Evolutionary conservation across 2,329 filamentous ascomycete genomes (phyloP).

Genomic region (Sclerotinia nivalis): DNA sequence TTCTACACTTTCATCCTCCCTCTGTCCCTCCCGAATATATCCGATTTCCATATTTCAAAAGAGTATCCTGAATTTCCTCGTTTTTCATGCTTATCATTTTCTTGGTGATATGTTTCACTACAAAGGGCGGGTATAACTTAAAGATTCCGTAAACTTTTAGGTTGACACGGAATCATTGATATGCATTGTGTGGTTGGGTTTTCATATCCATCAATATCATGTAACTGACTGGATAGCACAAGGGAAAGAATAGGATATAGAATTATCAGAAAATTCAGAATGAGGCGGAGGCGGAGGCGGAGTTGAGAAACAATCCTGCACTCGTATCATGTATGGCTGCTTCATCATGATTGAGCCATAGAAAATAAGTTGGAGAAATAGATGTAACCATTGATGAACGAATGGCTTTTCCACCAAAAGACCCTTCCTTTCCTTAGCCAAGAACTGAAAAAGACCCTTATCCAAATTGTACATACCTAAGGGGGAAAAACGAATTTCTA

Average conservation of each 20-base stretch:
- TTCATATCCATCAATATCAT: not conserved
- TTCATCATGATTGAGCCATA: not conserved
- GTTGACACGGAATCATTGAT: not conserved
- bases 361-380: not conserved
- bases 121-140: not conserved
- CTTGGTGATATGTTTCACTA: not conserved
- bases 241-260: not conserved
- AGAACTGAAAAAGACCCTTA: no score
- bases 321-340: not conserved
- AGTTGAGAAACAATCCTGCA: not conserved
- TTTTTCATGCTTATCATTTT: not conserved
- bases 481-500: no score
- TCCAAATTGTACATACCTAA: no score
- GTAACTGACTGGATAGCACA: not conserved
- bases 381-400: not conserved
- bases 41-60: not conserved
- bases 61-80: not conserved
- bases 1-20: fast-evolving
- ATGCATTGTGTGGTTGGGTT: not conserved
- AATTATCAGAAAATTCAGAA: not conserved
- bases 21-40: not conserved
- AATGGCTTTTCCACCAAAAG: not conserved
- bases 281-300: not conserved
- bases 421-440: not conserved
- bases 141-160: not conserved